Base-by-base conservation (phyloP, 495 filamentous ascomycete species). In the Aspergillus conjunctus region DNA sequence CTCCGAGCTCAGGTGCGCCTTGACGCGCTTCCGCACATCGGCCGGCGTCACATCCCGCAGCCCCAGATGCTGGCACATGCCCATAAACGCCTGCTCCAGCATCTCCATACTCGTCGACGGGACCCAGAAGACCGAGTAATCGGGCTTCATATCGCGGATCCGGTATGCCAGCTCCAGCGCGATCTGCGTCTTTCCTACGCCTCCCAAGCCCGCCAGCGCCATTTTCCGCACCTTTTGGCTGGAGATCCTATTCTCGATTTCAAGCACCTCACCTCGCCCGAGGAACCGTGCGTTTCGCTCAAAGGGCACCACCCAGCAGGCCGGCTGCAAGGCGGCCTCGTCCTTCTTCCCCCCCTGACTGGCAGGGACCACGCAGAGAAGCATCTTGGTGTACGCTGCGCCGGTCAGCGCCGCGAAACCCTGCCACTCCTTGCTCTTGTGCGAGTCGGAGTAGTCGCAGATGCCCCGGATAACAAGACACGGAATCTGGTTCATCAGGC, bases 181-280 rank as follows among this genome's bases (percentile, higher is more conserved):
- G 51, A 80, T 61, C 51, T 79, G 71, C 20, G 76, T 78, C 18
- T 78, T 80, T 33, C 76, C 75, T 9, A 78, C 71, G 1, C 78
- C 76, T 14, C 56, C 75, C 59, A 81, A 67, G 33, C 77, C 72
- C 51, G 73, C 50, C 51, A 77, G 51, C 10, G 64, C 63, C 56
- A 71, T 62, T 41, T 72, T 72, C 14, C 43, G 43, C 15, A 20
- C 18, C 4, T 3, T 17, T 20, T 12, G 15, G 43, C 8, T 18
- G 15, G 18, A 3, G 18, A 46, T 46, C 43, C 9, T 18, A 8
- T 46, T 8, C 17, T 46, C 43, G 2, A 46, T n/a, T 4, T 20
- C 14, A 3, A 17, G 8, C 18, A 46, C 18, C 43, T 46, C 14
- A 17, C 14, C 15, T n/a, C 43, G 43, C 9, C 43, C 43, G 4